These are phyloP conservation scores for Bipolaris zeicola DNA, from an alignment of 2,329 filamentous ascomycete species.

Conservation along the genomic window DNA sequence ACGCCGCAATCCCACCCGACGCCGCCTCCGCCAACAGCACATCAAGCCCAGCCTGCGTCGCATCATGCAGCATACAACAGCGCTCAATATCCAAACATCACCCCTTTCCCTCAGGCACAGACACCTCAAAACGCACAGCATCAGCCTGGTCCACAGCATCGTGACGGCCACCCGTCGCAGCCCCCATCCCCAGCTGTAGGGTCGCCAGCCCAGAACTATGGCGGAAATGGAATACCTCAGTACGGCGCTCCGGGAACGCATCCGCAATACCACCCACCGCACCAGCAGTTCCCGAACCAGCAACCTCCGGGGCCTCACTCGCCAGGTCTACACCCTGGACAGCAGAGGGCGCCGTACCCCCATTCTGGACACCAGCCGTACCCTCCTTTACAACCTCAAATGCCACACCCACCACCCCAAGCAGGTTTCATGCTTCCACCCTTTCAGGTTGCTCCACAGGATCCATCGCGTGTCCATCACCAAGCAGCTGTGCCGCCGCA, in stretches of 20 bases:
- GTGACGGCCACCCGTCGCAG: conserved; percentile 24
- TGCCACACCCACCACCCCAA: conserved; percentile 48
- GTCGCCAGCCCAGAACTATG: conserved; percentile 30
- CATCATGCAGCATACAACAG: conserved; percentile 33
- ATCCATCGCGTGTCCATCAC: conserved; percentile 47
- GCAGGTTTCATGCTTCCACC: conserved; percentile 56
- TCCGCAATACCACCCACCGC: conserved; percentile 38
- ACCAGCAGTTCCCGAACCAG: conserved; percentile 34
- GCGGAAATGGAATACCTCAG: conserved; percentile 30
- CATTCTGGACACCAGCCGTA: conserved; percentile 40
- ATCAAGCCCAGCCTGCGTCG: conserved; percentile 30
- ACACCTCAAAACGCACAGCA: conserved; percentile 1
- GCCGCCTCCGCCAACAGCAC: conserved; percentile 20
- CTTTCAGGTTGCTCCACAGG: conserved; percentile 55
- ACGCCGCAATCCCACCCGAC: conserved; percentile 26
- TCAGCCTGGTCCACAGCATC: conserved; percentile 19
- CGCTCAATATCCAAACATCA: conserved; percentile 43
- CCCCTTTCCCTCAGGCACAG: conserved; percentile 44
- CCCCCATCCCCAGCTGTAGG: conserved; percentile 44
- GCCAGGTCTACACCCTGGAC: conserved; percentile 36
- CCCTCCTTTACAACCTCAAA: conserved; percentile 36
- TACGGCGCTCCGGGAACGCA: conserved; percentile 34
- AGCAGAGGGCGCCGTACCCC: conserved; percentile 40
- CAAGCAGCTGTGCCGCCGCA: conserved; percentile 34
- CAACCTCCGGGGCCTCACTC: conserved; percentile 40